Evolutionary conservation across 768 basidiomycete genomes (phyloP).

Genomic region (Melanogaster broomeanus): DNA sequence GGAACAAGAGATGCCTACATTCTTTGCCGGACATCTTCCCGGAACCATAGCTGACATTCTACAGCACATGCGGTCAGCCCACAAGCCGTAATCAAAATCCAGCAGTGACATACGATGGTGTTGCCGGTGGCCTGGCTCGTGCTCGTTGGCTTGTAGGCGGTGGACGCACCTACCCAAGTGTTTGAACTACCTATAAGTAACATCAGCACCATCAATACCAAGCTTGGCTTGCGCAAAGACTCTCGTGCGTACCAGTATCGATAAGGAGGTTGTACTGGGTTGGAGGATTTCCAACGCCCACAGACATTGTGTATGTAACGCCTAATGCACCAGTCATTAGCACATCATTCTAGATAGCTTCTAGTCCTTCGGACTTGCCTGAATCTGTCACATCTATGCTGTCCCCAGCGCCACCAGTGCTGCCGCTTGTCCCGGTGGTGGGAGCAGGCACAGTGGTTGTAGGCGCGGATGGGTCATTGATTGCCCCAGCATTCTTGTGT

Average conservation of each 20-base stretch:
- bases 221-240: not conserved
- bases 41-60: conserved; percentile 57
- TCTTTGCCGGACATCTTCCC: conserved; percentile 55
- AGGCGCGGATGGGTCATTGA: not conserved
- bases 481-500: conserved; percentile 1
- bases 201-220: not conserved
- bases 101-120: conserved; percentile 33
- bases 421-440: conserved; percentile 11
- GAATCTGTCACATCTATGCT: conserved; percentile 61
- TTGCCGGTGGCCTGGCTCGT: conserved; percentile 45
- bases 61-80: too few relatives aligned
- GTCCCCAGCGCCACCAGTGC: conserved; percentile 1
- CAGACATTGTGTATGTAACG: conserved; percentile 54
- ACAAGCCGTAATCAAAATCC: not conserved
- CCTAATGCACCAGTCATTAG: conserved; percentile 20
- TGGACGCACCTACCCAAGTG: conserved; percentile 58
- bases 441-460: conserved; percentile 15
- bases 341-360: not conserved
- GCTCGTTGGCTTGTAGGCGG: conserved; percentile 45
- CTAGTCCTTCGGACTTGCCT: conserved; percentile 26
- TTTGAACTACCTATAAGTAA: conserved; percentile 42
- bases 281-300: conserved; percentile 53
- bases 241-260: conserved; percentile 58
- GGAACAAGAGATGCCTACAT: conserved; percentile 32
- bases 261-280: conserved; percentile 54